phyloP scores from a whole-genome alignment of 2,329 filamentous ascomycete genomes.

The Xylariales sp. region DNA sequence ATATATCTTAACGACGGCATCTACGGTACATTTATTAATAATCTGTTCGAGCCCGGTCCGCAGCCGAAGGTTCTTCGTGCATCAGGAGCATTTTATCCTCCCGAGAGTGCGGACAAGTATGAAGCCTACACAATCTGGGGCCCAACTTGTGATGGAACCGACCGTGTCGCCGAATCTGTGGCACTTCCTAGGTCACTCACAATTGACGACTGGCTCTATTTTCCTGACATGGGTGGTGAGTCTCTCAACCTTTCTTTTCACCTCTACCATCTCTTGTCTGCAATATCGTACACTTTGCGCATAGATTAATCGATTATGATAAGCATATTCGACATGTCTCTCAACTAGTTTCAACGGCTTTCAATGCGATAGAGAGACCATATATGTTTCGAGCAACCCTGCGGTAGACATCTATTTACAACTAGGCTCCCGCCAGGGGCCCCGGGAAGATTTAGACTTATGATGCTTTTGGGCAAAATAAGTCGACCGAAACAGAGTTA shows the following conservation, averaged over 20 bases:
- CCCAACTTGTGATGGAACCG: conserved; percentile 2
- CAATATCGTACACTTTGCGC: neutral
- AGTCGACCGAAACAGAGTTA: no score
- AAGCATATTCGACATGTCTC: conserved; percentile 2
- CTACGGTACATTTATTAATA: neutral
- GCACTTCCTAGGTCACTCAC: neutral
- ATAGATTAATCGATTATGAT: neutral
- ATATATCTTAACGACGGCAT: conserved; percentile 1
- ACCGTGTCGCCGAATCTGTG: neutral
- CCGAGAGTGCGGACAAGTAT: neutral
- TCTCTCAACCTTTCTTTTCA: neutral
- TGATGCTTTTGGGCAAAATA: neutral
- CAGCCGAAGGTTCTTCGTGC: conserved; percentile 1
- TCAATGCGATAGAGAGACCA: neutral
- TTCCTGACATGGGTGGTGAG: conserved; percentile 1
- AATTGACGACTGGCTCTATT: conserved; percentile 1
- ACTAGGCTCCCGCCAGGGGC: neutral
- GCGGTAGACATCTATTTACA: neutral
- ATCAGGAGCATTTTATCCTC: conserved; percentile 1
- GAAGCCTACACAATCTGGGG: neutral
- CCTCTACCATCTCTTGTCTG: neutral
- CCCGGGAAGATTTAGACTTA: neutral
- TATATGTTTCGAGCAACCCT: conserved; percentile 1
- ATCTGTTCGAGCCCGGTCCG: neutral
- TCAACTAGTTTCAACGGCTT: conserved; percentile 1